Base-by-base conservation (phyloP, 306 rosid species). In the Prosopis cineraria region DNA sequence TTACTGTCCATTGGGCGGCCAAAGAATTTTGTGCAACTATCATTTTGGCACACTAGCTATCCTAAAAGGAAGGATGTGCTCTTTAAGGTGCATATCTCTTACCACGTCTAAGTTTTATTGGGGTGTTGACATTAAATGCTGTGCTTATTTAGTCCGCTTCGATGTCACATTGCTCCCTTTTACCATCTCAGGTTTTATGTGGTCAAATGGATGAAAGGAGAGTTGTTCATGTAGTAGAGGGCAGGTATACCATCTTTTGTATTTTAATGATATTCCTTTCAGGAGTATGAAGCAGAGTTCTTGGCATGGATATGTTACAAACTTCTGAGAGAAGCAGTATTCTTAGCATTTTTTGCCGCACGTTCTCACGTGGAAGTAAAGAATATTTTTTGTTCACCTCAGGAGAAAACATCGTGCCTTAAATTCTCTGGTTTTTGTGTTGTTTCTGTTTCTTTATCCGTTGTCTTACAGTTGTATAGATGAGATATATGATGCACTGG, bases 401-500 rank as follows among this genome's bases (percentile, higher is more conserved):
- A 10, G 37, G 1, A 22, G 2, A 34, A 52, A 24, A 53, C 36
- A 7, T 0, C 11, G 27, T 74, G 69, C 20, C 40, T 43, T 60
- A 47, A 13, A 44, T 43, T 41, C 11, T 75, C 17, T 17, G 43
- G 25, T 37, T 74, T 59, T 56, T 22, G 53, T 22, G 27, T 74
- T 44, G 45, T 30, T 41, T 48, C 22, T 55, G 55, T 73, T 68
- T 75, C 74, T 70, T n/a, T 44, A 13, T 31, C 40, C 60, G 56
- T 70, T 74, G 47, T 30, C 65, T 81, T 78, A 66, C 75, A 92
- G 96, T 77, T 75, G 73, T 67, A 90, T 93, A 24, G 89, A 88
- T 30, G 97, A 91, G 53, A 74, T 95, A 78, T 92, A 89, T 68
- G 96, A 90, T 85, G 82, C 89, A 78, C 84, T 95, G 88, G 98